Percentiles rank a stretch among this genome's conserved stretches.
These are phyloP conservation scores for Globisporangium radiosum DNA, from an alignment of 352 stramenopile genomes.

Conservation along the genomic window DNA sequence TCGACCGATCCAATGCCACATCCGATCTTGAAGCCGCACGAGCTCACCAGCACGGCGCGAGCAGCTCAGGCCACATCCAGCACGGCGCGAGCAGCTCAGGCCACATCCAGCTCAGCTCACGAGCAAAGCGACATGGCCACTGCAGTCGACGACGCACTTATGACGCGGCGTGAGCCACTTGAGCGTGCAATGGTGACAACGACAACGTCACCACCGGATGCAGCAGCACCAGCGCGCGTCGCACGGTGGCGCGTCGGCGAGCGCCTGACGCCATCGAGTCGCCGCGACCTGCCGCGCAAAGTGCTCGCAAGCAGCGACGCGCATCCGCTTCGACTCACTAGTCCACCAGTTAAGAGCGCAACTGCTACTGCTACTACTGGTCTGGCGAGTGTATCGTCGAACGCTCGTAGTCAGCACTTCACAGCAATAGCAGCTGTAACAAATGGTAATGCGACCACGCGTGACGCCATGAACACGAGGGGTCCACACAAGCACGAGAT, in stretches of 20 bases:
- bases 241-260: conserved; percentile 37
- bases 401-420: no score
- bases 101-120: no score
- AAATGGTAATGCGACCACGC: neutral
- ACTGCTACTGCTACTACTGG: no score
- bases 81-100: no score
- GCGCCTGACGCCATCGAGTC: conserved; percentile 22
- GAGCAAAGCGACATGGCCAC: neutral
- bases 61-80: no score
- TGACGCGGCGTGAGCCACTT: neutral
- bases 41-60: no score
- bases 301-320: conserved; percentile 22
- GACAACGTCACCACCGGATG: neutral
- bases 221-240: neutral
- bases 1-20: no score
- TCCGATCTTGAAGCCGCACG: no score
- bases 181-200: neutral
- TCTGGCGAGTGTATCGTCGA: neutral
- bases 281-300: conserved; percentile 16
- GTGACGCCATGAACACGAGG: neutral
- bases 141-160: neutral
- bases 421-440: no score
- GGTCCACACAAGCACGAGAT: conserved; percentile 26
- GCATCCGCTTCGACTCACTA: conserved; percentile 32
- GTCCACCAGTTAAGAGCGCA: neutral